Evolutionary conservation across 2,329 filamentous ascomycete genomes (phyloP).

Genomic region (Stachybotrys echinatus): DNA sequence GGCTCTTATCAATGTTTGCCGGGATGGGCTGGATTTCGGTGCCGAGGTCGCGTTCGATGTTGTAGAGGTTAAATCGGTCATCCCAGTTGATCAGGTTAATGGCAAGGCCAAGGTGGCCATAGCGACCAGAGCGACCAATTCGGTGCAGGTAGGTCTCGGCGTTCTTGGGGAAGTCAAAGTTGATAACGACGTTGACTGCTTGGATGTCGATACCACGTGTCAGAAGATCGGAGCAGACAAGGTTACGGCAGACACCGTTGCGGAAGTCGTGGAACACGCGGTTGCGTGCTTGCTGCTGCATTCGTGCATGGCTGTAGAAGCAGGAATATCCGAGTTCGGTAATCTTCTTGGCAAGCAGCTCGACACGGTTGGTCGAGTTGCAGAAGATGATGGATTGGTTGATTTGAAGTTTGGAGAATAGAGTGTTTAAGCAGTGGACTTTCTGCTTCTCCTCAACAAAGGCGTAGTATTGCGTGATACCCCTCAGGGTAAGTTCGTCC

Average conservation of each 20-base stretch:
- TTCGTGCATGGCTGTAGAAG: conserved; percentile 98
- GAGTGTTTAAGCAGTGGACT: conserved; percentile 96
- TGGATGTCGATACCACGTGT: conserved; percentile 99
- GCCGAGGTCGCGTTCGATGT: conserved; percentile 94
- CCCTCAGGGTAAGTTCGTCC: conserved; percentile 95
- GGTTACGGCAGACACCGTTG: conserved; percentile 94
- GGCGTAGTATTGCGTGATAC: conserved; percentile 98
- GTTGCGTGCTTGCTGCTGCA: conserved; percentile 95
- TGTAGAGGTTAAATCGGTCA: conserved; percentile 96
- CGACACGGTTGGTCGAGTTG: conserved; percentile 97
- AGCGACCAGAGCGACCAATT: conserved; percentile 95
- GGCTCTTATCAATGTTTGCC: conserved; percentile 87
- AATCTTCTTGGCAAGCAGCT: conserved; percentile 97
- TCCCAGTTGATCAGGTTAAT: conserved; percentile 99
- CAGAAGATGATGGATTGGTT: conserved; percentile 99
- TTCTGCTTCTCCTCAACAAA: conserved; percentile 99
- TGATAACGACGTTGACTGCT: conserved; percentile 98
- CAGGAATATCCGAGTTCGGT: conserved; percentile 98
- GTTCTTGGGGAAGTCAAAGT: conserved; percentile 99
- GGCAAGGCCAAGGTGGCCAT: conserved; percentile 92
- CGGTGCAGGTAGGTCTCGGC: conserved; percentile 98
- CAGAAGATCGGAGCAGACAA: conserved; percentile 94
- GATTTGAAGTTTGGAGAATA: conserved; percentile 98
- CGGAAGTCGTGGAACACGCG: conserved; percentile 99
- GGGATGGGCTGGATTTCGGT: conserved; percentile 99